Evolutionary conservation across 2,329 filamentous ascomycete species (phyloP).

Genomic region (Septoria petroselini): DNA sequence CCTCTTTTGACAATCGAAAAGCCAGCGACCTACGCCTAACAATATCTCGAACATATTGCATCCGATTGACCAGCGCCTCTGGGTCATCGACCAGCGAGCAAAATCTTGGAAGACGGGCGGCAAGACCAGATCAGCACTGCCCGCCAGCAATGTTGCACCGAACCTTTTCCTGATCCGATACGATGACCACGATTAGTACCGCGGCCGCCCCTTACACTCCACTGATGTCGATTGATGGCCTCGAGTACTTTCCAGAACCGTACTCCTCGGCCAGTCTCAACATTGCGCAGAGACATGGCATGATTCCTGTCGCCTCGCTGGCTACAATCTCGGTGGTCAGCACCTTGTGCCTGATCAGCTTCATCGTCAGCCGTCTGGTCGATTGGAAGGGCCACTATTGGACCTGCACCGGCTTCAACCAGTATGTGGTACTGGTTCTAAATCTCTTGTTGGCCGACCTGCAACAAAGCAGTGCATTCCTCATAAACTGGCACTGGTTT

Average conservation of each 20-base stretch:
- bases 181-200: background rate
- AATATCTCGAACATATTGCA: too few species aligned
- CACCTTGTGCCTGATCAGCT: conserved; percentile 31
- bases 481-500: conserved; percentile 62
- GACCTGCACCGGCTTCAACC: conserved; percentile 49
- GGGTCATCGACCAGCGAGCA: too few species aligned
- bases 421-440: conserved; percentile 67
- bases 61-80: too few species aligned
- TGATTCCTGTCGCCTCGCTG: conserved; percentile 33
- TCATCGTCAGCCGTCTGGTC: conserved; percentile 35
- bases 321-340: conserved; percentile 34
- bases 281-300: conserved; percentile 26
- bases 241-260: conserved; percentile 32
- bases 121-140: too few species aligned
- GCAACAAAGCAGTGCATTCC: conserved; percentile 62
- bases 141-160: too few species aligned
- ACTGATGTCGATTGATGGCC: conserved; percentile 24
- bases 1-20: too few species aligned
- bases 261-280: conserved; percentile 32
- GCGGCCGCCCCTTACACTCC: conserved; percentile 24
- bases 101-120: too few species aligned
- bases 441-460: conserved; percentile 68
- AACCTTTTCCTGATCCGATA: background rate
- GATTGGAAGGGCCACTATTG: conserved; percentile 35
- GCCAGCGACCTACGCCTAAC: too few species aligned